Evolutionary conservation across 2,329 filamentous ascomycete species (phyloP).

Genomic region (Diaporthe velutina): DNA sequence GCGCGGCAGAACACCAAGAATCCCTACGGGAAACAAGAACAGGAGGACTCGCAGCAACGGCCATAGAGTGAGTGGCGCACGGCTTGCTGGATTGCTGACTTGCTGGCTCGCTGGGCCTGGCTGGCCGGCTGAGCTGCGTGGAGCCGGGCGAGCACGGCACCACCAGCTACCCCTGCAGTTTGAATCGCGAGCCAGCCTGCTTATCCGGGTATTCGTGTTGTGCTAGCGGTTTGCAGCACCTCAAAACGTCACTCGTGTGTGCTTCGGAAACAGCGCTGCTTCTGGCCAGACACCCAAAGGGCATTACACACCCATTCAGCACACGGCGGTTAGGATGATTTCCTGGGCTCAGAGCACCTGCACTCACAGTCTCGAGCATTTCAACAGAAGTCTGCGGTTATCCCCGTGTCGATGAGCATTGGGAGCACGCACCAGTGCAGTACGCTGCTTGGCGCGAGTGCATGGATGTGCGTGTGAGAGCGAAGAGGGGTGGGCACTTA

Average conservation of each 20-base stretch:
- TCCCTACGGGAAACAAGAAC: not conserved
- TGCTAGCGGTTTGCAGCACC: slow-evolving; percentile 23
- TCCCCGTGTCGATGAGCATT: slow-evolving; percentile 1
- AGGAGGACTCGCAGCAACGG: not conserved
- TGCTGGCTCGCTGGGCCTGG: not conserved
- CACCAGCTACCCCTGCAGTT: slow-evolving; percentile 15
- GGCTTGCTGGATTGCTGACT: not conserved
- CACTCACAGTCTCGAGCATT: not conserved
- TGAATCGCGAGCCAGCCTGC: slow-evolving; percentile 25
- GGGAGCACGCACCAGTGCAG: slow-evolving; percentile 10
- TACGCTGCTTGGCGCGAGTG: slow-evolving; percentile 17
- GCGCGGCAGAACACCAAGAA: slow-evolving; percentile 7
- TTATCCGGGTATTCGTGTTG: slow-evolving; percentile 13
- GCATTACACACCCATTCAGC: not conserved
- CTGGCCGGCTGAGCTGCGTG: slow-evolving; percentile 12
- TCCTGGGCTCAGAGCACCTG: not conserved
- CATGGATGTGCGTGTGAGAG: slow-evolving; percentile 17
- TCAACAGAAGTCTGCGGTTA: not conserved
- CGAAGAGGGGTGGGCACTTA: slow-evolving; percentile 36
- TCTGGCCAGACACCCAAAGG: slow-evolving; percentile 6
- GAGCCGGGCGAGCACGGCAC: slow-evolving; percentile 23
- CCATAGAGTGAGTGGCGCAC: slow-evolving; percentile 2
- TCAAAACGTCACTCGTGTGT: slow-evolving; percentile 20
- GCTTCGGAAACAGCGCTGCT: slow-evolving; percentile 23
- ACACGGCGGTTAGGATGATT: not conserved